Conservation (phyloP, 257 asterid genomes). For the Lavandula angustifolia region DNA sequence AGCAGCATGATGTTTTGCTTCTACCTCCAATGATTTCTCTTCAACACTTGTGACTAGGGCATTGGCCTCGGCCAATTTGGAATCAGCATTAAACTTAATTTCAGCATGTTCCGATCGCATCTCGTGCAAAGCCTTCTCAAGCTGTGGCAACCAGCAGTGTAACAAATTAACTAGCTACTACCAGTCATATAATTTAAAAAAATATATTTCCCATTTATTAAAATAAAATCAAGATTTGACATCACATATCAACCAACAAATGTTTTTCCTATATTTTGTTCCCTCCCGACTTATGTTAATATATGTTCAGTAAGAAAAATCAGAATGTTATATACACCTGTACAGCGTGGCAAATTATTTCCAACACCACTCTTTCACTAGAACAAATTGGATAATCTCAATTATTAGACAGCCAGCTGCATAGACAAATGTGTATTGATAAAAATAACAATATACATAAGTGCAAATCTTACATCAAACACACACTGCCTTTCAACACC, state of each 20-base stretch:
- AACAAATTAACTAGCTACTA: conserved; percentile 28
- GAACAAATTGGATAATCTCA: not conserved
- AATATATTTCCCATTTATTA: conserved; percentile 1
- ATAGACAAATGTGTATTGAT: conserved; percentile 4
- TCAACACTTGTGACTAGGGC: conserved; percentile 74
- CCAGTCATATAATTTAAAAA: conserved; percentile 3
- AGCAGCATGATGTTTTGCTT: conserved; percentile 75
- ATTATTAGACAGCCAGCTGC: not conserved
- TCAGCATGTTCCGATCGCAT: conserved; percentile 91
- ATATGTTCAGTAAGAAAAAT: not conserved
- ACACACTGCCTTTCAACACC: conserved; percentile 95
- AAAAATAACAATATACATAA: not conserved
- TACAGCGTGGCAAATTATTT: not conserved
- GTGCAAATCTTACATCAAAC: conserved; percentile 61
- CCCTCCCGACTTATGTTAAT: not conserved
- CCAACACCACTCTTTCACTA: not conserved
- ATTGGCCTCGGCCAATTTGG: conserved; percentile 78
- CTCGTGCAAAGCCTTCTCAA: conserved; percentile 81
- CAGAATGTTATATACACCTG: not conserved
- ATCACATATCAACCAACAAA: not conserved
- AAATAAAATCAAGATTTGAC: conserved; percentile 1
- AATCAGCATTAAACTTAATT: conserved; percentile 85
- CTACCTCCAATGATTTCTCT: conserved; percentile 81
- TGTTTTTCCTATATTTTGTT: not conserved
- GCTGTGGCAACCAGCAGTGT: conserved; percentile 56